Conservation (phyloP, 2,329 filamentous ascomycete species). For the Trichoderma cornu-damae region DNA sequence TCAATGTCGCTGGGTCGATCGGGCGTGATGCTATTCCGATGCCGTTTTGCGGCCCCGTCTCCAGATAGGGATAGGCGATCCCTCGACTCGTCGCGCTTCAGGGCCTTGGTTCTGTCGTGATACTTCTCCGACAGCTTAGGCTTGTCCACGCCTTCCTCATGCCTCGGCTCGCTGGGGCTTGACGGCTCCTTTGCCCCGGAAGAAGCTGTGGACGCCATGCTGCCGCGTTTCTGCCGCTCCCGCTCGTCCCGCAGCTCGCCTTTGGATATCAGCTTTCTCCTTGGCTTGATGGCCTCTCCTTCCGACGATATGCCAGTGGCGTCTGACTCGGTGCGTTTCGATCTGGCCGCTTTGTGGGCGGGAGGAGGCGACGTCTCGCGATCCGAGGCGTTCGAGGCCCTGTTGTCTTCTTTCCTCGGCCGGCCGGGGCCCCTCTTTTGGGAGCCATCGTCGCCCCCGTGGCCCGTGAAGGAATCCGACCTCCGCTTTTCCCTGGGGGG, state of each 20-base stretch:
- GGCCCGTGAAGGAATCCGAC: conserved; percentile 38
- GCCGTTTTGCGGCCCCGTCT: conserved; percentile 53
- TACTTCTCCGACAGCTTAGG: conserved; percentile 48
- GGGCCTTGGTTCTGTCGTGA: conserved; percentile 54
- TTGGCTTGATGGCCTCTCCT: conserved; percentile 53
- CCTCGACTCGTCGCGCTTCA: conserved; percentile 57
- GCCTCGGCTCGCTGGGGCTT: conserved; percentile 47
- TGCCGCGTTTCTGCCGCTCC: conserved; percentile 54
- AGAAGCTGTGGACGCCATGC: conserved; percentile 55
- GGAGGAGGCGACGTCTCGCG: conserved; percentile 53
- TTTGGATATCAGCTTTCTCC: conserved; percentile 59
- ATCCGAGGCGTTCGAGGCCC: conserved; percentile 46
- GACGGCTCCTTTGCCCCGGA: conserved; percentile 45
- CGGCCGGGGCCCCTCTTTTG: conserved; percentile 50
- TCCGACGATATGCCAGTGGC: conserved; percentile 49
- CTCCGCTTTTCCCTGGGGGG: conserved; percentile 48
- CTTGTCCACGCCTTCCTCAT: conserved; percentile 48
- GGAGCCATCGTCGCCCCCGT: conserved; percentile 41
- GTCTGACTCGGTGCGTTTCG: conserved; percentile 52
- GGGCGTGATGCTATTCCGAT: conserved; percentile 55
- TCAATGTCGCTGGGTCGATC: conserved; percentile 48
- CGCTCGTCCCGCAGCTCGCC: conserved; percentile 56
- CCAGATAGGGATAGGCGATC: conserved; percentile 48
- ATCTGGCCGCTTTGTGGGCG: conserved; percentile 44
- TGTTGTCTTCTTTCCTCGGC: conserved; percentile 50